These are phyloP conservation scores for Marsdenia floribunda DNA, from an alignment of 257 asterid genomes.

Conservation along the genomic window DNA sequence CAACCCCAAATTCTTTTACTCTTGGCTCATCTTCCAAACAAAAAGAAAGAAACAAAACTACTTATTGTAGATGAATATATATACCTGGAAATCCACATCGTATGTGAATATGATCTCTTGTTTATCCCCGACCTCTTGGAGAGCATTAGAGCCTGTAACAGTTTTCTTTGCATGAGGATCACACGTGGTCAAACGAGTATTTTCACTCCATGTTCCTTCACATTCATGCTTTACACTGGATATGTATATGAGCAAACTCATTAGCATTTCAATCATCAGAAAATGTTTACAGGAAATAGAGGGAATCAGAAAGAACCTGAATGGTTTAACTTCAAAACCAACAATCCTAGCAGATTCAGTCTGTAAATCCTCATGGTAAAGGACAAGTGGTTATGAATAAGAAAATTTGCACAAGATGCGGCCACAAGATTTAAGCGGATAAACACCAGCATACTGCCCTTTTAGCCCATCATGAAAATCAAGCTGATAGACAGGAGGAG, in stretches of 20 bases:
- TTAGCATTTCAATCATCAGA: not conserved
- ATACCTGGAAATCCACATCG: conserved; percentile 76
- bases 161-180: conserved; percentile 66
- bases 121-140: conserved; percentile 64
- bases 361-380: conserved; percentile 64
- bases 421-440: not conserved
- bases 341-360: conserved; percentile 65
- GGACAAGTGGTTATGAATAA: conserved; percentile 61
- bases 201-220: conserved; percentile 61
- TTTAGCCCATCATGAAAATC: conserved; percentile 59
- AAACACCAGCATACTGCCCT: conserved; percentile 61
- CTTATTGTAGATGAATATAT: not conserved
- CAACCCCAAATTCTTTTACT: too few species aligned
- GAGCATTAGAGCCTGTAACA: conserved; percentile 52
- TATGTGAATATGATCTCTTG: conserved; percentile 65
- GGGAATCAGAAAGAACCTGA: conserved; percentile 39
- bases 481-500: conserved; percentile 48
- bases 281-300: conserved; percentile 3
- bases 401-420: not conserved
- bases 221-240: conserved; percentile 65
- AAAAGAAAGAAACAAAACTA: too few species aligned
- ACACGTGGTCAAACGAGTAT: conserved; percentile 53
- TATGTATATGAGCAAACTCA: not conserved
- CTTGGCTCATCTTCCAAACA: too few species aligned
- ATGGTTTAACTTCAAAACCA: conserved; percentile 71